phyloP scores from a whole-genome alignment of 2,329 filamentous ascomycete genomes.

The Spiromastix sp. region DNA sequence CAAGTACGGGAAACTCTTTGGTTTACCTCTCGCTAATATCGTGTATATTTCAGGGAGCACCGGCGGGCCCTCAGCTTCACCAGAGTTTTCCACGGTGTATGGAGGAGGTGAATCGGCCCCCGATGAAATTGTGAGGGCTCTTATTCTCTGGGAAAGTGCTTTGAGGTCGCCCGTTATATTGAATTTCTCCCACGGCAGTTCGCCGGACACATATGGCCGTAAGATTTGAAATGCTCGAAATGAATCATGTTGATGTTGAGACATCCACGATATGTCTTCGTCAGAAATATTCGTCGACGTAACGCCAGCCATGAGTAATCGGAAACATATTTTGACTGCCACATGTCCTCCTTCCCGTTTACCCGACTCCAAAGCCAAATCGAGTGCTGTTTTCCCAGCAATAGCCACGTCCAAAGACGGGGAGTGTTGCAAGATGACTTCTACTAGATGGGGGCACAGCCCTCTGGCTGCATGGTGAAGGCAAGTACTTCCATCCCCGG shows the following conservation, averaged over 20 bases:
- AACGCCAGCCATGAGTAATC: not conserved
- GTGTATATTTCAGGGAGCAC: too few species aligned
- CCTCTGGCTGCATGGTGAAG: not conserved
- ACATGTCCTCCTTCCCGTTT: not conserved
- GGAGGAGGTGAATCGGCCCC: too few species aligned
- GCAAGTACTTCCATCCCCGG: not conserved
- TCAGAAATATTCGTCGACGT: not conserved
- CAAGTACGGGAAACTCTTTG: too few species aligned
- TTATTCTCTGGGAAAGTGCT: too few species aligned
- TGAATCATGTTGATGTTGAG: not conserved
- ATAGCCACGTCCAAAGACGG: not conserved
- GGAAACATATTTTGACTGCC: not conserved
- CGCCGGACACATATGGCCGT: not conserved
- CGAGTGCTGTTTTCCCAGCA: not conserved
- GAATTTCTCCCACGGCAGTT: not conserved
- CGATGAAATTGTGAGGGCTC: too few species aligned
- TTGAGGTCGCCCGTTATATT: not conserved
- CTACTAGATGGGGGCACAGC: not conserved
- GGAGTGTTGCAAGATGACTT: not conserved
- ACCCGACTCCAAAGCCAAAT: not conserved
- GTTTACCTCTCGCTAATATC: too few species aligned
- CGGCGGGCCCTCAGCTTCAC: too few species aligned
- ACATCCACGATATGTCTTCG: not conserved
- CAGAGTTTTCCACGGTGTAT: too few species aligned
- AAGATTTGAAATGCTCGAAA: not conserved